Conservation (phyloP, 179 eudicot genomes). For the Beta lomatogona region DNA sequence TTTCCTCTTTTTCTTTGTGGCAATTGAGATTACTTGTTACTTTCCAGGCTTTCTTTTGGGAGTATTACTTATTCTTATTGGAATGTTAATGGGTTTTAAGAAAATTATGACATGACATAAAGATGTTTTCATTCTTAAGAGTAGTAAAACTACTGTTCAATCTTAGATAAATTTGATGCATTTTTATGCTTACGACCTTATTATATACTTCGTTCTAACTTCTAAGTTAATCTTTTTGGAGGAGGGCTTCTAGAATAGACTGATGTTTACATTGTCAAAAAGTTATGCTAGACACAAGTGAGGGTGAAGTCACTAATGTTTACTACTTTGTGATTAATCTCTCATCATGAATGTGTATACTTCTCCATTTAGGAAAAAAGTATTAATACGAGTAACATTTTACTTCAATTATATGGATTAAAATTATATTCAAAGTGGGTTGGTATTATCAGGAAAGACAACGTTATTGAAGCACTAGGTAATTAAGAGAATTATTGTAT, state of each 20-base stretch:
- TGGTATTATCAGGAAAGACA: no score
- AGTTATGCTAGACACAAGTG: conserved; percentile 23
- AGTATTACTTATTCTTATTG: conserved; percentile 18
- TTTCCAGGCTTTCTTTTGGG: conserved; percentile 33
- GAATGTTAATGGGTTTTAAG: conserved; percentile 27
- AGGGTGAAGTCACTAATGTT: conserved; percentile 22
- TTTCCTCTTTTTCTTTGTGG: conserved; percentile 32
- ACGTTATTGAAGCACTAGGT: no score
- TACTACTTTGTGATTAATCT: background rate
- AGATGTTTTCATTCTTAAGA: conserved; percentile 29
- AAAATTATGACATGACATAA: conserved; percentile 39
- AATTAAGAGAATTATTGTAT: no score
- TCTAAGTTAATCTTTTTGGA: no score
- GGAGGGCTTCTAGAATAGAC: conserved; percentile 9
- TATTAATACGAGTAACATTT: no score
- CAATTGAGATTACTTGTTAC: conserved; percentile 37
- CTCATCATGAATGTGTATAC: conserved; percentile 5
- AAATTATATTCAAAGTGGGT: no score
- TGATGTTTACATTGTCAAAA: background rate
- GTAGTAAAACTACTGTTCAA: conserved; percentile 13
- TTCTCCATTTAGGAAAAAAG: background rate
- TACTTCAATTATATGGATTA: no score
- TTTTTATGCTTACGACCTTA: background rate
- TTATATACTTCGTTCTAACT: background rate
- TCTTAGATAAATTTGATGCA: conserved; percentile 5